These are phyloP conservation scores for Bocquillonia castaneifolia DNA, from an alignment of 441 rosid genomes.

Conservation along the genomic window DNA sequence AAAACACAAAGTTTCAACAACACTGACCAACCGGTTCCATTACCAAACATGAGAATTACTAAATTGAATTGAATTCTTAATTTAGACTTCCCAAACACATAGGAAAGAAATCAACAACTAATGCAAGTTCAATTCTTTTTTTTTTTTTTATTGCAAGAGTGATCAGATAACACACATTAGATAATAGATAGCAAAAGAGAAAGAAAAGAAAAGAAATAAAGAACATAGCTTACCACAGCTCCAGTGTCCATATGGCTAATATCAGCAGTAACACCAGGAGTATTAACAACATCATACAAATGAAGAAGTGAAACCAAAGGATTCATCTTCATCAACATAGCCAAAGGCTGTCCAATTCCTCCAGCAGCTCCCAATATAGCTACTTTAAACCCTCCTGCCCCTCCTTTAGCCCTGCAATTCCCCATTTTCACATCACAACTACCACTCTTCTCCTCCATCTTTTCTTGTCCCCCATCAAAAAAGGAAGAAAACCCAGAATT, in stretches of 20 bases:
- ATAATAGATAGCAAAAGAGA: neutral
- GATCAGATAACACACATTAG: neutral
- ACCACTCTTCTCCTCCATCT: too few species aligned
- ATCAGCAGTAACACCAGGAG: constrained; percentile 88
- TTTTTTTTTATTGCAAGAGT: neutral
- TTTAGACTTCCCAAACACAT: too few species aligned
- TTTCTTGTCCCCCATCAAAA: constrained; percentile 39
- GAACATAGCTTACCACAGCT: constrained; percentile 44
- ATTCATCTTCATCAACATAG: constrained; percentile 83
- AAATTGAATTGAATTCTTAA: too few species aligned
- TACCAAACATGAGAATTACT: too few species aligned
- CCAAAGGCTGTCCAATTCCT: constrained; percentile 87
- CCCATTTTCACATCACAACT: constrained; percentile 36
- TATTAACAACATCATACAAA: constrained; percentile 76
- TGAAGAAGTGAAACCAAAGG: constrained; percentile 84
- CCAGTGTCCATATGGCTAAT: constrained; percentile 83
- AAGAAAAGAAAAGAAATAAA: neutral
- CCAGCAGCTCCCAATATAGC: constrained; percentile 89
- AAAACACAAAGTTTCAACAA: neutral
- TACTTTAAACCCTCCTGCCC: constrained; percentile 72
- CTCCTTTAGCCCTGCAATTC: constrained; percentile 71
- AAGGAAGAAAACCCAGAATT: neutral
- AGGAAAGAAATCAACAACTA: neutral
- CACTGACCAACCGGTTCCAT: too few species aligned
- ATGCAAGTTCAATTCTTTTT: neutral